Conservation (phyloP, 495 filamentous ascomycete genomes). For the Talaromyces liani region DNA sequence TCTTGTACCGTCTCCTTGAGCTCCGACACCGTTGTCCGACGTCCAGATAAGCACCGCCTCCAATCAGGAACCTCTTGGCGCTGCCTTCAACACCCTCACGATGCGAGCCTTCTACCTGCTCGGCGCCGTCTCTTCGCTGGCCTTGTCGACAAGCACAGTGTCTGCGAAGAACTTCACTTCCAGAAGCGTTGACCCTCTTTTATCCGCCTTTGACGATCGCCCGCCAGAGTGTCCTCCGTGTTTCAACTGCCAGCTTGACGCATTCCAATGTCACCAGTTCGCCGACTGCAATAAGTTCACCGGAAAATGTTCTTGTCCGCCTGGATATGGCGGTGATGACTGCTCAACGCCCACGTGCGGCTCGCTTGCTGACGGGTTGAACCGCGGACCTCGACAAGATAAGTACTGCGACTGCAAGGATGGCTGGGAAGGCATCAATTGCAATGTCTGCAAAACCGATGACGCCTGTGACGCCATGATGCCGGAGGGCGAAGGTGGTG, state of each 20-base stretch:
- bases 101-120: constrained; percentile 6
- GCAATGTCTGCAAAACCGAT: constrained; percentile 86
- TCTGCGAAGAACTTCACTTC: constrained; percentile 2
- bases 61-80: not conserved
- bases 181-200: constrained; percentile 18
- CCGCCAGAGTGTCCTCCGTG: constrained; percentile 58
- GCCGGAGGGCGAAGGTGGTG: constrained; percentile 67
- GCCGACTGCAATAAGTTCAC: constrained; percentile 76
- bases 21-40: not conserved
- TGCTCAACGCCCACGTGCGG: constrained; percentile 85
- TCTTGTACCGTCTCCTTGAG: not conserved
- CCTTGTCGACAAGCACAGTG: not conserved
- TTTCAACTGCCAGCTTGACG: constrained; percentile 96
- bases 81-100: not conserved
- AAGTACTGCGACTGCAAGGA: constrained; percentile 79
- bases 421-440: constrained; percentile 97
- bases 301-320: constrained; percentile 85
- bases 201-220: constrained; percentile 49
- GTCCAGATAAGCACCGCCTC: too few species aligned
- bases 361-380: constrained; percentile 69
- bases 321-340: constrained; percentile 89
- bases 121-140: not conserved
- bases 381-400: constrained; percentile 62
- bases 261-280: constrained; percentile 84
- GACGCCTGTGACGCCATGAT: constrained; percentile 79